These are phyloP conservation scores for Durusdinium trenchii DNA, from an alignment of 73 alveolate species.

Conservation along the genomic window DNA sequence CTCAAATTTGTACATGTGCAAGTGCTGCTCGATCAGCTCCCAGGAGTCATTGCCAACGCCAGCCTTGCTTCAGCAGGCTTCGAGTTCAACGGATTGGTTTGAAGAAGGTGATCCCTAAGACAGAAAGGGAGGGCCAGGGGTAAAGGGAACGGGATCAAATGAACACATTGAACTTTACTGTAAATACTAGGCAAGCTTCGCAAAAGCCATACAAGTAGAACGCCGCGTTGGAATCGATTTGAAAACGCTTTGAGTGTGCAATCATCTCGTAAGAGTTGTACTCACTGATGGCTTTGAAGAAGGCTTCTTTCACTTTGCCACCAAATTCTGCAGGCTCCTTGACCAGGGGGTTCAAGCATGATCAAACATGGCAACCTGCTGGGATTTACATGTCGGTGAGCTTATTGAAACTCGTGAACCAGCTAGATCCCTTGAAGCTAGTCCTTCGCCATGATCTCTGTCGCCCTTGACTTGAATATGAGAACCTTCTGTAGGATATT, in stretches of 20 bases:
- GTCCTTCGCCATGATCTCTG: background rate
- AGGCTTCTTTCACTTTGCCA: background rate
- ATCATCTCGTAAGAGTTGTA: background rate
- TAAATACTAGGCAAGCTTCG: background rate
- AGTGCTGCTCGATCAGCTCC: background rate
- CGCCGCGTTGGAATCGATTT: background rate
- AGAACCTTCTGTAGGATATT: background rate
- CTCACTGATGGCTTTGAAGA: background rate
- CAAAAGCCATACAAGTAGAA: background rate
- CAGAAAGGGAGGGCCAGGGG: too few species aligned
- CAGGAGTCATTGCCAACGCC: background rate
- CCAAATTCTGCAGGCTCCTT: background rate
- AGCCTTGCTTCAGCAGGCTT: background rate
- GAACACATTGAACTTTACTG: too few species aligned
- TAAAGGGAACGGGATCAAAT: too few species aligned
- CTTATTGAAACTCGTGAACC: too few species aligned
- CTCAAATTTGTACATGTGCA: background rate
- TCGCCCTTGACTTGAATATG: background rate
- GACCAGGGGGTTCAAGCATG: background rate
- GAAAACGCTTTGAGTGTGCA: background rate
- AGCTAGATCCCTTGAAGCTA: background rate
- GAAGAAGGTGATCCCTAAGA: background rate
- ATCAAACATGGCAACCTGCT: background rate
- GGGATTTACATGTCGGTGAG: too few species aligned
- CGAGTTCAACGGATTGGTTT: background rate